Conservation (phyloP, 306 rosid genomes). For the Mimosa pudica region DNA sequence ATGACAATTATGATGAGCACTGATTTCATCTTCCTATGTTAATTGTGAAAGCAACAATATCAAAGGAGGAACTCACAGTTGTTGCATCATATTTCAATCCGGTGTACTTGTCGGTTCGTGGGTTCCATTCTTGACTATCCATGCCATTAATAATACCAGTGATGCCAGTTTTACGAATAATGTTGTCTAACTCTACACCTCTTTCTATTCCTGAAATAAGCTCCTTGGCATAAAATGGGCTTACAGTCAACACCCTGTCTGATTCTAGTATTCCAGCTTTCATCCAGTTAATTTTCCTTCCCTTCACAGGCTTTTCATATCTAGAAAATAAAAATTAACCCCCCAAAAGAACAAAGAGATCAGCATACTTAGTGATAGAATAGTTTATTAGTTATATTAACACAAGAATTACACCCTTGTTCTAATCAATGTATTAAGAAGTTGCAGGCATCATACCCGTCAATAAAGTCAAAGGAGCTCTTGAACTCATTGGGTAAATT, state of each 20-base stretch:
- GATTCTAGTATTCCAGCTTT: constrained; percentile 78
- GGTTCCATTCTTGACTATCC: constrained; percentile 83
- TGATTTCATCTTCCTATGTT: not conserved
- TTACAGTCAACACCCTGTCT: constrained; percentile 63
- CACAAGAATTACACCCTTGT: not conserved
- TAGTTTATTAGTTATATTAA: not conserved
- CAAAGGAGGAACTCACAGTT: constrained; percentile 49
- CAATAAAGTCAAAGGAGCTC: constrained; percentile 75
- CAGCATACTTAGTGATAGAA: not conserved
- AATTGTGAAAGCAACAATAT: constrained; percentile 5
- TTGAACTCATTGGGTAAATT: constrained; percentile 50
- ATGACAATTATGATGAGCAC: constrained; percentile 29
- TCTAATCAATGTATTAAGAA: not conserved
- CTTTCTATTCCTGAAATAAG: constrained; percentile 53
- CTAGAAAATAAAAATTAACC: constrained; percentile 39
- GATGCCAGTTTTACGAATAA: constrained; percentile 48
- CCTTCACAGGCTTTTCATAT: constrained; percentile 56
- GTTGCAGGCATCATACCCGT: constrained; percentile 55
- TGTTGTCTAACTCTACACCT: constrained; percentile 67
- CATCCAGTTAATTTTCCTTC: constrained; percentile 89
- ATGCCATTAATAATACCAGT: constrained; percentile 76
- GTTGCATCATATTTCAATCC: constrained; percentile 59
- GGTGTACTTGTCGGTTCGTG: constrained; percentile 60
- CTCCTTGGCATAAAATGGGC: constrained; percentile 74
- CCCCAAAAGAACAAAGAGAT: not conserved